These are phyloP conservation scores for Alternaria solani DNA, from an alignment of 2,329 filamentous ascomycete genomes.

Conservation along the genomic window DNA sequence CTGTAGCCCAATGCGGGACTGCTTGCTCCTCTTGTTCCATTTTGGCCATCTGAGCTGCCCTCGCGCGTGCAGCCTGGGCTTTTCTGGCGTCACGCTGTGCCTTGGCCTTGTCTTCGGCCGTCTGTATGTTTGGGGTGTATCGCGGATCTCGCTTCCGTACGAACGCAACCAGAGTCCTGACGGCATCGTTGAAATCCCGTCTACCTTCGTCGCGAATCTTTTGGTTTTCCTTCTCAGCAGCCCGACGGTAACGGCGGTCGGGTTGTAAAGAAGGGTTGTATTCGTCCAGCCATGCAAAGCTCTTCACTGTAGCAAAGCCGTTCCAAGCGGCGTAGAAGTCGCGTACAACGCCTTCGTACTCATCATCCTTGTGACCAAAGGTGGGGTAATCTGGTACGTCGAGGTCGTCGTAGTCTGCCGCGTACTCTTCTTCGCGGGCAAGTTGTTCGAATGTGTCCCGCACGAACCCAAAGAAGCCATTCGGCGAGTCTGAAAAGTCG, in stretches of 20 bases:
- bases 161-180: conserved; percentile 85
- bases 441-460: conserved; percentile 80
- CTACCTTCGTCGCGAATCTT: conserved; percentile 81
- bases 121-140: conserved; percentile 78
- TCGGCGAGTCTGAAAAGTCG: conserved; percentile 79
- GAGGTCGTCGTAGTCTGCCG: conserved; percentile 72
- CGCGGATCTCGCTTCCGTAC: conserved; percentile 90
- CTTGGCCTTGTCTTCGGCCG: conserved; percentile 81
- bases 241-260: conserved; percentile 79
- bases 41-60: conserved; percentile 81
- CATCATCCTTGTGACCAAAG: conserved; percentile 80
- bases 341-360: conserved; percentile 78
- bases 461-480: conserved; percentile 85
- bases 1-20: conserved; percentile 78
- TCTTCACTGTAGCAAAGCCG: conserved; percentile 82
- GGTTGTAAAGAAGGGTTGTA: conserved; percentile 86
- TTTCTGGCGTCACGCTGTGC: conserved; percentile 78
- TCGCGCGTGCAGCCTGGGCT: conserved; percentile 82
- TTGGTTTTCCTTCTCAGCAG: conserved; percentile 97
- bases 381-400: conserved; percentile 74
- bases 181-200: conserved; percentile 90
- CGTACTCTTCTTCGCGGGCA: conserved; percentile 79
- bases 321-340: conserved; percentile 84
- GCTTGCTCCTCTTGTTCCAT: conserved; percentile 69
- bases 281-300: conserved; percentile 87